These are phyloP conservation scores for Pseudogymnoascus sp. DNA, from an alignment of 2,329 filamentous ascomycete species.

Conservation along the genomic window DNA sequence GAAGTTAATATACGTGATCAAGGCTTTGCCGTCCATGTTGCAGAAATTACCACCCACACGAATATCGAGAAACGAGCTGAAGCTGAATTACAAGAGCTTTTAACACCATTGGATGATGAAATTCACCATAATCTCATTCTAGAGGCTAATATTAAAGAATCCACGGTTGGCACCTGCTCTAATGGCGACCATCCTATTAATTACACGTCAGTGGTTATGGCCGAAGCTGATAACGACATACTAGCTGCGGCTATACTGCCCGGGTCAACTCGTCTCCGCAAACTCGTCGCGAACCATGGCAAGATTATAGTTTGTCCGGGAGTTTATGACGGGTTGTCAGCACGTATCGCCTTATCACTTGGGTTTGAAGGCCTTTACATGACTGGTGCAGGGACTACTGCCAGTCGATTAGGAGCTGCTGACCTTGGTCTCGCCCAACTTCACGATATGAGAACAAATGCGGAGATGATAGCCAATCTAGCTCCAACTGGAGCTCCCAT, in stretches of 20 bases:
- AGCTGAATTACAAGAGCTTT: not conserved
- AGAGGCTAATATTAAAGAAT: not conserved
- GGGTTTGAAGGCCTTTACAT: constrained; percentile 62
- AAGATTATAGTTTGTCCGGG: constrained; percentile 51
- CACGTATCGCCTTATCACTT: constrained; percentile 53
- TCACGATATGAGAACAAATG: constrained; percentile 45
- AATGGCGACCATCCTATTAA: not conserved
- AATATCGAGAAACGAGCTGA: not conserved
- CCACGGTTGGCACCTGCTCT: not conserved
- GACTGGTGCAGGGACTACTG: constrained; percentile 47
- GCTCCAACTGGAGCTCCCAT: constrained; percentile 38
- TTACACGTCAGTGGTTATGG: not conserved
- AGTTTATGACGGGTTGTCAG: constrained; percentile 62
- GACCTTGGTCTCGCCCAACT: constrained; percentile 44
- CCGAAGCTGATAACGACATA: not conserved
- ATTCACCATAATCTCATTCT: not conserved
- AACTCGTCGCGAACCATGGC: not conserved
- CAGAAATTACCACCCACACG: not conserved
- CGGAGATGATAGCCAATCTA: constrained; percentile 45
- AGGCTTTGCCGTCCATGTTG: not conserved
- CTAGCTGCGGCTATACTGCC: not conserved
- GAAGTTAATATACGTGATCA: not conserved
- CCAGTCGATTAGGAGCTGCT: constrained; percentile 40
- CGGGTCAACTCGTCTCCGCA: not conserved
- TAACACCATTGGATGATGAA: not conserved